Base-by-base conservation (phyloP, 345 rosid species). In the Pelargonium nanum region DNA sequence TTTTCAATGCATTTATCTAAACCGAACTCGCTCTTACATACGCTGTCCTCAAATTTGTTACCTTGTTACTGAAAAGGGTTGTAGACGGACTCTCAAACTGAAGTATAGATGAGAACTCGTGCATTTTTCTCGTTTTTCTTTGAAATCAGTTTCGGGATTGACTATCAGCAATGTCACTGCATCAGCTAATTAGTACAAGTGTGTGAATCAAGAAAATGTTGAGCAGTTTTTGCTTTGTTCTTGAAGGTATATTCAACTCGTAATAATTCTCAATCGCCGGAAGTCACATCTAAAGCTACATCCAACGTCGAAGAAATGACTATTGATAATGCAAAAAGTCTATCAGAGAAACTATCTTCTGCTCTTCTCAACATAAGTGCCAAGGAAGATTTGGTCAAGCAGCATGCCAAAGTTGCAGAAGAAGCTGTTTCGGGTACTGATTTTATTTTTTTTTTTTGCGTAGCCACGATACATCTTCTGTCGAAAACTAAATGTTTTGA, bases 381-480 rank as follows among this genome's bases (percentile, higher is more conserved):
- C 68, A 85, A 89, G 77, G 97, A 93, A 59, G 91, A 89, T 58
- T 73, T 87, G 74, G 90, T 87, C 0, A 87, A 83, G 71, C 96
- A 93, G 70, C 99, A 93, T 68, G 75, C 91, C 48, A 89, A 81
- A 76, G 99, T 93, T 62, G 96, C 99, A 51, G 99, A 93, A 70
- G 99, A 93, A 80, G 99, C 99, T 60, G 88, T 93, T 51, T 68
- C 92, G 59, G 99, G 98, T 88, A 69, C 63, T n/a, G 24, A 55
- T 13, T 32, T 24, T 17, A 48, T 20, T 30, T 23, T 19, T 30
- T 21, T 26, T 57, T 24, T 44, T 9, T 16, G 50, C 28, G n/a
- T n/a, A n/a, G n/a, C n/a, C n/a, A n/a, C n/a, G n/a, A n/a, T n/a
- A n/a, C n/a, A n/a, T n/a, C n/a, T n/a, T n/a, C n/a, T n/a, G n/a